Conservation (phyloP, 2,329 filamentous ascomycete species). For the Sphaerulina musiva region DNA sequence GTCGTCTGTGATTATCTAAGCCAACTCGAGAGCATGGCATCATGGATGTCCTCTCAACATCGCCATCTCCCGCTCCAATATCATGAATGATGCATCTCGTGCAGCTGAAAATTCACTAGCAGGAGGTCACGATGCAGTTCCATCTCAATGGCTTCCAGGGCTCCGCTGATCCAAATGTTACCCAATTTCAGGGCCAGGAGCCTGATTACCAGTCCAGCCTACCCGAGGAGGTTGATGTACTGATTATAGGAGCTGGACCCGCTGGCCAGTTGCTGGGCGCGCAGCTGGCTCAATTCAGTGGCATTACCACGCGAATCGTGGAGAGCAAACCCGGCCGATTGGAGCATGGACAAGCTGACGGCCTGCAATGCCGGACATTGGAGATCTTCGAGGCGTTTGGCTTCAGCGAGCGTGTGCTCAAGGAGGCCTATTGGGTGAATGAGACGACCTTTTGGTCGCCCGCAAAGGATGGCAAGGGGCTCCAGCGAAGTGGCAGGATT, state of each 20-base stretch:
- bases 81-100: no score
- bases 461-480: conserved; percentile 47
- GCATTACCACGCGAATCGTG: conserved; percentile 46
- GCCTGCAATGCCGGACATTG: conserved; percentile 58
- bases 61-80: no score
- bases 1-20: no score
- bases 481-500: conserved; percentile 55
- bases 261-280: conserved; percentile 44
- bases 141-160: conserved; percentile 33
- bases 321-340: conserved; percentile 30
- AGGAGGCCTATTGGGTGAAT: conserved; percentile 62
- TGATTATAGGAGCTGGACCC: conserved; percentile 49
- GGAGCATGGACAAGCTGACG: conserved; percentile 43
- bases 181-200: conserved; percentile 25
- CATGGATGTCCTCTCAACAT: no score
- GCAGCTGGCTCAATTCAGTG: conserved; percentile 45
- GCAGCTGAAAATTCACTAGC: no score
- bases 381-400: conserved; percentile 71
- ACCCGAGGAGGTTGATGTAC: conserved; percentile 39
- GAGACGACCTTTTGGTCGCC: conserved; percentile 57
- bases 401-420: conserved; percentile 57
- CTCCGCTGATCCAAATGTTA: conserved; percentile 29
- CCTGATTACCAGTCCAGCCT: conserved; percentile 30
- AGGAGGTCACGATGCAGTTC: conserved; percentile 27
- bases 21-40: no score